Percentiles rank a stretch among this genome's conserved stretches.
Conservation (phyloP, 75 land plant genomes). For the Isoetes taiwanensis region DNA sequence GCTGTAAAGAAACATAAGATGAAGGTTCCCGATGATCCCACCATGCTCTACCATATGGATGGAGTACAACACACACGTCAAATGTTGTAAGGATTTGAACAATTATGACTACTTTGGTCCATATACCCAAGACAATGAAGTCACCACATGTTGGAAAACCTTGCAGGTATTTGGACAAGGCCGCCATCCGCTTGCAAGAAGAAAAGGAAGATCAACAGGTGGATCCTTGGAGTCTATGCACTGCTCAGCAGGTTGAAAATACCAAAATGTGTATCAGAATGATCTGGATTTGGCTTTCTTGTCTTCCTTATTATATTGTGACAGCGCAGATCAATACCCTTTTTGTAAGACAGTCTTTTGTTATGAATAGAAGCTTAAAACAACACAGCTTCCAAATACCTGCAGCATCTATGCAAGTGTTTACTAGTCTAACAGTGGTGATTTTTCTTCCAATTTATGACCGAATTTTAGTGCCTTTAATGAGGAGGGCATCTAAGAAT, state of each 20-base stretch:
- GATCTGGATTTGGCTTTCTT: constrained; percentile 30
- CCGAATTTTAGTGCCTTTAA: constrained; percentile 29
- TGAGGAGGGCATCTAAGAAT: constrained; percentile 24
- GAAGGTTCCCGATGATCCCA: neutral
- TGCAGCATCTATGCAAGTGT: constrained; percentile 34
- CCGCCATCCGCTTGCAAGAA: constrained; percentile 34
- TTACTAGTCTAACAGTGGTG: constrained; percentile 36
- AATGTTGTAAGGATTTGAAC: neutral
- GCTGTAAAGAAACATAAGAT: constrained; percentile 26
- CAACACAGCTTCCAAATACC: constrained; percentile 34
- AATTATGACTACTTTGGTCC: neutral
- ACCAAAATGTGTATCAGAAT: constrained; percentile 45
- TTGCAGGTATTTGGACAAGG: constrained; percentile 48
- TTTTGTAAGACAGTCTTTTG: constrained; percentile 48
- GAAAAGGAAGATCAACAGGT: constrained; percentile 8
- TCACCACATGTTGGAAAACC: neutral
- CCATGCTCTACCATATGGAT: neutral
- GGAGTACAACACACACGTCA: neutral
- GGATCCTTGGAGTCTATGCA: constrained; percentile 32
- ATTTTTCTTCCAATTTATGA: constrained; percentile 36
- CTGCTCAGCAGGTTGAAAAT: constrained; percentile 61
- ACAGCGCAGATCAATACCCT: constrained; percentile 40
- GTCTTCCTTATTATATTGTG: constrained; percentile 41
- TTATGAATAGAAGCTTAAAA: constrained; percentile 22
- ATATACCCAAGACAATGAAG: neutral